Evolutionary conservation across 768 basidiomycete species (phyloP), one percentile per base, ranked within the genome.

Genomic region (Dacryopinax spathularia): DNA sequence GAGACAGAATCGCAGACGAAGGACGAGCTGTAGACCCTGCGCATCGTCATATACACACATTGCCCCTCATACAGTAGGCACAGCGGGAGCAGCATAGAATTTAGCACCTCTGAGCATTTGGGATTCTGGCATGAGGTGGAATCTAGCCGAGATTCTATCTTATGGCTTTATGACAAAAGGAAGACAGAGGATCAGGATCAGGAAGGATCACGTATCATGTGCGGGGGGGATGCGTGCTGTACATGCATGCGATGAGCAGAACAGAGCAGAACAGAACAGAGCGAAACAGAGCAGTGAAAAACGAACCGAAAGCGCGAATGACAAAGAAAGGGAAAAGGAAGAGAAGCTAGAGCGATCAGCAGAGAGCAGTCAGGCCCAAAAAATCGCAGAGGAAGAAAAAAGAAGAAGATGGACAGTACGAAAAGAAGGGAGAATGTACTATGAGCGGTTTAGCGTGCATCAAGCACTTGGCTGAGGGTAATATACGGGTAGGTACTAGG

Each of bases 141-240:
- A 56, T 56, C 48, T 56, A 56, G 48, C 13, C 48, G 48, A n/a
- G n/a, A 56, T 56, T 56, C 48, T 18, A 29, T 56, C 31, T 56
- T 41, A 27, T 25, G n/a, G n/a, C n/a, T n/a, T n/a, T n/a, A n/a
- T n/a, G n/a, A n/a, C n/a, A n/a, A n/a, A n/a, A n/a, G n/a, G n/a
- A n/a, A n/a, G n/a, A n/a, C n/a, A n/a, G n/a, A n/a, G n/a, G n/a
- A n/a, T n/a, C n/a, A n/a, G n/a, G n/a, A n/a, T n/a, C n/a, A n/a
- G n/a, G n/a, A 22, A 56, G 20, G 20, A 56, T 3, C 15, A 56
- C 7, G 48, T 56, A 56, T 56, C 29, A 56, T 56, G 48, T 56
- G 48, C 48, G 48, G 48, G 48, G 43, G 43, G 48, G 25, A 56
- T 56, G 48, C 48, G 48, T 56, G 48, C 48, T 56, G 48, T 56